These are phyloP conservation scores for Lentinula raphanica DNA, from an alignment of 768 basidiomycete genomes.

Conservation along the genomic window DNA sequence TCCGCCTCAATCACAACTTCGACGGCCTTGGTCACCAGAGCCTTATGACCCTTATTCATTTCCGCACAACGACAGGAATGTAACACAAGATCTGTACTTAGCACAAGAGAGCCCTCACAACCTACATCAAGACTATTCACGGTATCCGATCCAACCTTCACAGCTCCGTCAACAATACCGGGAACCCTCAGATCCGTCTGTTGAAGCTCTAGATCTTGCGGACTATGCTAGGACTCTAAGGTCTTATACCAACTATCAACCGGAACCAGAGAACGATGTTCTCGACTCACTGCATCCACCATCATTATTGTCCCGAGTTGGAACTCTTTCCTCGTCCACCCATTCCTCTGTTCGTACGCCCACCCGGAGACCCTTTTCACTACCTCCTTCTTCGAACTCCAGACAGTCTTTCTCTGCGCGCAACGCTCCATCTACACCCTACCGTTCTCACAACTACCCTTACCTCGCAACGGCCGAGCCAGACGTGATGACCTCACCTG, in stretches of 20 bases:
- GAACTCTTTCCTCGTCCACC: conserved; percentile 36
- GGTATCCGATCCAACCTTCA: conserved; percentile 14
- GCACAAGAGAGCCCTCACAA: conserved; percentile 10
- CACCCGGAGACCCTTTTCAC: conserved; percentile 39
- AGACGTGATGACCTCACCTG: conserved; percentile 17
- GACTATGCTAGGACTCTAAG: conserved; percentile 58
- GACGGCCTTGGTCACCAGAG: conserved; percentile 65
- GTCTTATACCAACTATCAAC: conserved; percentile 21
- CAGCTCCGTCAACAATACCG: conserved; percentile 26
- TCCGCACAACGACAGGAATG: conserved; percentile 11
- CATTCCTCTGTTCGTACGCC: conserved; percentile 20
- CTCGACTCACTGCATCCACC: conserved; percentile 24
- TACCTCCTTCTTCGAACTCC: conserved; percentile 36
- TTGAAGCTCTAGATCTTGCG: conserved; percentile 69
- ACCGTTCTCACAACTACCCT: conserved; percentile 16
- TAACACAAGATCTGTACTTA: conserved; percentile 14
- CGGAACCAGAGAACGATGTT: neutral
- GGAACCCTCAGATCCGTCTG: conserved; percentile 58
- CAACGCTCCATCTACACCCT: conserved; percentile 13
- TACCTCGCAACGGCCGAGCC: conserved; percentile 10
- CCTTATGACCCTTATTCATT: conserved; percentile 40
- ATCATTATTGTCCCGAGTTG: conserved; percentile 38
- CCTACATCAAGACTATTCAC: conserved; percentile 11
- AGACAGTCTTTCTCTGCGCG: conserved; percentile 11
- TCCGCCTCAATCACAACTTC: conserved; percentile 50